These are phyloP conservation scores for Lichtheimia corymbifera DNA, from an alignment of 371 early-diverging fungal genomes.

Conservation along the genomic window DNA sequence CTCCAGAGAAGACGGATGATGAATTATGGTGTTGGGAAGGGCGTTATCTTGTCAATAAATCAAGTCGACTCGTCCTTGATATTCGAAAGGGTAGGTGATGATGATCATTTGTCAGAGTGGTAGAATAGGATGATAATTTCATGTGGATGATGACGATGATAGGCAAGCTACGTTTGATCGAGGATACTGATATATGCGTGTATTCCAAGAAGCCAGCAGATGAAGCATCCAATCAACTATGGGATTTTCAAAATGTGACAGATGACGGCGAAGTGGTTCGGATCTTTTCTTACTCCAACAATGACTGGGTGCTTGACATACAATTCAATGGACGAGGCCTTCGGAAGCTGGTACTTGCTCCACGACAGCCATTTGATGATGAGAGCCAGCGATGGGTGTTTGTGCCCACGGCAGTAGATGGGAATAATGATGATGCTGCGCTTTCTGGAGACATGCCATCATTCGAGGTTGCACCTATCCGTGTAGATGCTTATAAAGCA, in stretches of 20 bases:
- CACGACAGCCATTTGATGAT: slow-evolving; percentile 37
- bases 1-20: slow-evolving; percentile 27
- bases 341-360: slow-evolving; percentile 42
- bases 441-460: background rate
- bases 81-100: slow-evolving; percentile 47
- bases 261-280: slow-evolving; percentile 27
- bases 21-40: slow-evolving; percentile 53
- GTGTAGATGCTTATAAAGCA: slow-evolving; percentile 34
- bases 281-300: slow-evolving; percentile 30
- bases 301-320: slow-evolving; percentile 52
- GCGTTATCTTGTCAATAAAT: slow-evolving; percentile 40
- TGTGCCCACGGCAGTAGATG: slow-evolving; percentile 18
- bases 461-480: background rate
- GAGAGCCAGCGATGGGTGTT: slow-evolving; percentile 50
- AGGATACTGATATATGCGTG: slow-evolving; percentile 54
- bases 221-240: slow-evolving; percentile 44
- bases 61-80: slow-evolving; percentile 40
- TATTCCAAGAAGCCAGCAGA: slow-evolving; percentile 34
- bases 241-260: slow-evolving; percentile 27
- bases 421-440: background rate
- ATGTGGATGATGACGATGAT: background rate
- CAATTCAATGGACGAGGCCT: slow-evolving; percentile 16
- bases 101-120: background rate
- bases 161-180: slow-evolving; percentile 49
- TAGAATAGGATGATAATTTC: background rate